Conservation (phyloP, 129 eudicot genomes). For the Mikania micrantha region DNA sequence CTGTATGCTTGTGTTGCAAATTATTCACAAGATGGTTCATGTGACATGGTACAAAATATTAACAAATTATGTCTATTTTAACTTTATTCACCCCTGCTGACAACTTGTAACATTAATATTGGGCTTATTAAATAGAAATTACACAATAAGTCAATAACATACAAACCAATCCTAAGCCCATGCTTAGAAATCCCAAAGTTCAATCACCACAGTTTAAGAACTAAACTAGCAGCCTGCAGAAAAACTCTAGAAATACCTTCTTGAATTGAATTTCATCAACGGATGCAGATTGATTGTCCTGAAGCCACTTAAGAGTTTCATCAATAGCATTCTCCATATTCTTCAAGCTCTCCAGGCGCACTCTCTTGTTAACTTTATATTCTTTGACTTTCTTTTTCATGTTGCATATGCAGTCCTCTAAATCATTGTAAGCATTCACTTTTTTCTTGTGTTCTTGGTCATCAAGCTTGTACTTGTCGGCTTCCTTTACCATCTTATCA, state of each 20-base stretch:
- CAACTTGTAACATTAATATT: too few relatives aligned
- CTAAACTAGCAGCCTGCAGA: neutral
- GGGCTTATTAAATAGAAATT: too few relatives aligned
- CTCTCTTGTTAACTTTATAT: neutral
- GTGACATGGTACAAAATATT: too few relatives aligned
- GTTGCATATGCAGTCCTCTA: conserved; percentile 12
- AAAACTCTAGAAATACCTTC: conserved; percentile 7
- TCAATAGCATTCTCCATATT: conserved; percentile 1
- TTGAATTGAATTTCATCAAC: neutral
- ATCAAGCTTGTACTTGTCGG: neutral
- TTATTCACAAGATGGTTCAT: too few relatives aligned
- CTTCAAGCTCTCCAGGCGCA: neutral
- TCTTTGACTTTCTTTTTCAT: neutral
- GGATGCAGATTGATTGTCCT: neutral
- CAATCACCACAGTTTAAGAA: neutral
- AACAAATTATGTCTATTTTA: too few relatives aligned
- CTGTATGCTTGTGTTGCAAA: too few relatives aligned
- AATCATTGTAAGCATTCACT: conserved; percentile 9
- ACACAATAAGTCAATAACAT: too few relatives aligned
- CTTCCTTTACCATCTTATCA: conserved; percentile 12
- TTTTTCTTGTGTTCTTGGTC: conserved; percentile 12
- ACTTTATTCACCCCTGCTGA: too few relatives aligned
- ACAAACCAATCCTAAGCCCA: too few relatives aligned
- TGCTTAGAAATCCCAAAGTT: neutral
- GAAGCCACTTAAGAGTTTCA: conserved; percentile 3